Conservation (phyloP, 371 early-diverging fungal genomes). For the Chytridiales sp. region DNA sequence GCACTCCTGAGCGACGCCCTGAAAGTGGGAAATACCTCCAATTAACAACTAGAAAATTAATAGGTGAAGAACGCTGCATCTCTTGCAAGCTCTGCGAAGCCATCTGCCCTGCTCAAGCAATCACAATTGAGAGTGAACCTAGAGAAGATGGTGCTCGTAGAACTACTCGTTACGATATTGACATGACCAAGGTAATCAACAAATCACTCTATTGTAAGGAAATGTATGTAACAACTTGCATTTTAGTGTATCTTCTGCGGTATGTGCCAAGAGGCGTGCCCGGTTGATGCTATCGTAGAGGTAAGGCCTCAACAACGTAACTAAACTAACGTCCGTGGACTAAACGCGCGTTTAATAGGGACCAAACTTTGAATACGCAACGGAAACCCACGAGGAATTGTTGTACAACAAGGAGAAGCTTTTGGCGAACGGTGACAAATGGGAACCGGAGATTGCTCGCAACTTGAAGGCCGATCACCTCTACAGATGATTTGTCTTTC, state of each 20-base stretch:
- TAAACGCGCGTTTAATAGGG: constrained; percentile 32
- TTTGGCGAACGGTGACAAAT: constrained; percentile 96
- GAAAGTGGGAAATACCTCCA: background rate
- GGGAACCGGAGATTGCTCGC: constrained; percentile 73
- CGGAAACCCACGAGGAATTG: constrained; percentile 89
- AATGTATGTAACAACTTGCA: background rate
- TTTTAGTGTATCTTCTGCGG: constrained; percentile 81
- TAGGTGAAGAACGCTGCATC: constrained; percentile 97
- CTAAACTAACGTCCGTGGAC: background rate
- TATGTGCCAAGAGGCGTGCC: constrained; percentile 95
- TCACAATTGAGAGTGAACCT: constrained; percentile 98
- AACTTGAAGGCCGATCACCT: constrained; percentile 66
- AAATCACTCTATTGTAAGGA: constrained; percentile 54
- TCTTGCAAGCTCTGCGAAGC: constrained; percentile 98
- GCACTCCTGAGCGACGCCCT: background rate
- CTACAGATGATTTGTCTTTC: constrained; percentile 53
- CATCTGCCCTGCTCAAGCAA: constrained; percentile 97
- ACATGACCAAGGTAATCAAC: constrained; percentile 93
- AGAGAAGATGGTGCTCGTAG: constrained; percentile 94
- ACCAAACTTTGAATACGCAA: constrained; percentile 95
- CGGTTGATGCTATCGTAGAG: constrained; percentile 98
- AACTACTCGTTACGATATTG: constrained; percentile 97
- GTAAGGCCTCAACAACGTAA: constrained; percentile 19
- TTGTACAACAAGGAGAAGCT: constrained; percentile 98
- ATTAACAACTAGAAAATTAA: background rate